Base-by-base conservation (phyloP, 768 basidiomycete species). In the Boletus tomentosulus region DNA sequence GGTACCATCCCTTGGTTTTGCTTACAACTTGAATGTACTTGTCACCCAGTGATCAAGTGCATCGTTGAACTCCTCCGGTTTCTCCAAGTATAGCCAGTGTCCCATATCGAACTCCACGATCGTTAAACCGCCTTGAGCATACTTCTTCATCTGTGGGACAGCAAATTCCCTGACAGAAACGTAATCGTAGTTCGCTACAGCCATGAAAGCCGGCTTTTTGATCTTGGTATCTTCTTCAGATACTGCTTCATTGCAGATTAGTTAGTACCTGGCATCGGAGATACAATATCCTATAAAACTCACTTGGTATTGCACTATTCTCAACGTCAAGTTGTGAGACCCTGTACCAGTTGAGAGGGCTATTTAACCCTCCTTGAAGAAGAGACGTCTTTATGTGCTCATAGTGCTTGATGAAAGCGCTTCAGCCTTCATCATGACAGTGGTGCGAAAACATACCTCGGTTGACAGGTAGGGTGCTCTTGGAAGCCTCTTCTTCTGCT, bases 281-380 rank as follows among this genome's bases (percentile, higher is more conserved):
- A 39, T 0, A 47, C 3, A 41, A 48, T 39, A 22, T 27, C 4
- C 3, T 1, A 8, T 13, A 19, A 22, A n/a, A 56, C 68, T 33
- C 49, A 71, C 71, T 59, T 48, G 62, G 61, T 60, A 34, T 34
- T 12, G 65, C 69, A 37, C 59, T 55, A 27, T 65, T 50, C 46
- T 69, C 62, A 28, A 73, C 57, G 6, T 66, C 70, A 8, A 47
- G 54, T 15, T 68, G 33, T 56, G 63, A 63, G 51, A 61, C 63
- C 33, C 55, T 66, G 64, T 76, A 77, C 72, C 73, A 78, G 53
- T n/a, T n/a, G n/a, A n/a, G n/a, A n/a, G n/a, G n/a, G n/a, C n/a
- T n/a, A n/a, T n/a, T n/a, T n/a, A n/a, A 49, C 5, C 76, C 71
- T 6, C 70, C 65, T 24, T 64, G 50, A 24, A 57, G 55, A 10